Evolutionary conservation across 306 rosid species (phyloP), one percentile per base, ranked within the genome.

Genomic region (Trifolium dubium): DNA sequence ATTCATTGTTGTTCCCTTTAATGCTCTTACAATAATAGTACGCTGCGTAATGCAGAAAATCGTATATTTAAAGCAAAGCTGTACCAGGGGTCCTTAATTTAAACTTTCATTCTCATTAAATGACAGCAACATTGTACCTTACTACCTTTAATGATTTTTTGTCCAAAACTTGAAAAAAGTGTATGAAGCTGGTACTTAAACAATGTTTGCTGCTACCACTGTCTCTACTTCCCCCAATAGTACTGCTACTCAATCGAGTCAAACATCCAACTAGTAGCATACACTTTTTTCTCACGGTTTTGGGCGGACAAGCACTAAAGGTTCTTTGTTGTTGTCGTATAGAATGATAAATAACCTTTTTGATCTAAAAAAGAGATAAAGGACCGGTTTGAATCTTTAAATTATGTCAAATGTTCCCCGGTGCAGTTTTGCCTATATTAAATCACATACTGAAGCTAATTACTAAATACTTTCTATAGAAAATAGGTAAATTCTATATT

Each of bases 1-100:
- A 39, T 70, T 51, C 64, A 44, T 54, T 55, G 4, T 10, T 32
- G 23, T 43, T 32, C 66, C 63, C 44, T 69, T 32, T 64, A 55
- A 34, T 10, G 67, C 37, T 47, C 37, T 31, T 43, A 18, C 41
- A 30, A 55, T 77, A 30, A 55, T 70, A 3, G 1, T 10, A 23
- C 23, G 8, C 62, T 19, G 5, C 51, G 44, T 23, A 31, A 28
- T 58, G 12, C 59, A 53, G 59, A 53, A 53, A 53, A 53, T 0
- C 29, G 18, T 18, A 53, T 47, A 14, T 47, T n/a, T 40, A 40
- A 40, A 9, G 44, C 44, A 40, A 40, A 40, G 9, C 44, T 40
- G 12, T 10, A 40, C 44, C 44, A 40, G 44, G 44, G 44, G 44
- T 2, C 3, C 44, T 40, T 40, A 40, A 40, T 40, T 9, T 40